A percentile compares a stretch with the other conserved stretches of the same genome.
Conservation (phyloP, 2,329 filamentous ascomycete species). For the Cladophialophora exuberans region DNA sequence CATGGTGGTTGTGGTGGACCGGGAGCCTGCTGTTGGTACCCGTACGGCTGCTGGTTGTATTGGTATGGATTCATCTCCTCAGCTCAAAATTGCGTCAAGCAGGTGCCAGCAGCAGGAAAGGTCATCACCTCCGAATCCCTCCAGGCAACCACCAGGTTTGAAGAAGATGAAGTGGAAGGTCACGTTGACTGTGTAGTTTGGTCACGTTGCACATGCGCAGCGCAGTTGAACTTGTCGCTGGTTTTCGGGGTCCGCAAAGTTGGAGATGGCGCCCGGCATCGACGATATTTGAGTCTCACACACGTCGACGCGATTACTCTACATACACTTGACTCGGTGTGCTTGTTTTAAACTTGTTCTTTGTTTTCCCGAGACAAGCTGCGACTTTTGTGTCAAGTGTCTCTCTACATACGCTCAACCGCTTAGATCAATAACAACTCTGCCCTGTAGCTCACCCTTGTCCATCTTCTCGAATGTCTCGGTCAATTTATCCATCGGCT, state of each 20-base stretch:
- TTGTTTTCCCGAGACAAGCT: neutral
- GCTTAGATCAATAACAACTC: constrained; percentile 52
- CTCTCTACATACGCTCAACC: constrained; percentile 12
- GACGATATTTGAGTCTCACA: no score
- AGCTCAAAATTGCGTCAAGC: neutral
- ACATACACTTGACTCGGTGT: no score
- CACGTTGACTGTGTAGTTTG: no score
- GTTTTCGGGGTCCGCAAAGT: no score
- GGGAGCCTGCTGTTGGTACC: constrained; percentile 30
- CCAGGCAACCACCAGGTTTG: no score
- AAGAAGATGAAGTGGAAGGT: no score
- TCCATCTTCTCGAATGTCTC: constrained; percentile 52
- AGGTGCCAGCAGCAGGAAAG: no score
- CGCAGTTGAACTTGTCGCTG: no score
- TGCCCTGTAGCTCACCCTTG: constrained; percentile 48
- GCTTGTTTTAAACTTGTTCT: neutral
- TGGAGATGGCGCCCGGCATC: no score
- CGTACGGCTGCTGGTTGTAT: constrained; percentile 27
- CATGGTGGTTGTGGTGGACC: constrained; percentile 33
- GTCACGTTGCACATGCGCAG: no score
- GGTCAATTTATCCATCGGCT: constrained; percentile 53
- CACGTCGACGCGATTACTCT: no score
- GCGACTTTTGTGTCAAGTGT: neutral
- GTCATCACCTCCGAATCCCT: no score
- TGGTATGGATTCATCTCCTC: constrained; percentile 26